Base-by-base conservation (phyloP, 768 basidiomycete genomes). In the Suillus clintonianus region DNA sequence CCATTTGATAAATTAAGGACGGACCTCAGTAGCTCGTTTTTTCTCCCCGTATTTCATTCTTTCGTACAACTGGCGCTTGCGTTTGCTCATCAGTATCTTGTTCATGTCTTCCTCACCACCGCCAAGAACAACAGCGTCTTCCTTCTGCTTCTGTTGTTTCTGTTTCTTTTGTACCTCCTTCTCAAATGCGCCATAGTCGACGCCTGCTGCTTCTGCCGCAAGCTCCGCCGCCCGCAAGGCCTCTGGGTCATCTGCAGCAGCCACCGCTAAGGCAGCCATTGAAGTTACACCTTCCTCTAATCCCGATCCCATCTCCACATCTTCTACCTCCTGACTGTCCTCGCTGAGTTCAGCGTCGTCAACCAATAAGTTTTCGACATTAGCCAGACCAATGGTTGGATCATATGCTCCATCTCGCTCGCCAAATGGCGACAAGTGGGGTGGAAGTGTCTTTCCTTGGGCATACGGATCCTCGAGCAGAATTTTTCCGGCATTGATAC, bases 31-130 rank as follows among this genome's bases (percentile, higher is more conserved):
- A 15, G 82, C 82, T 64, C 89, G 88, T 78, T 89, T 92, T 74
- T 85, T 83, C 73, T 96, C 85, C 67, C 89, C 88, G 73, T 92
- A 86, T 79, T 95, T 94, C 86, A 97, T 92, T 79, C 91, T 91
- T 77, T 95, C 94, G 75, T 96, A 97, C 70, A 97, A 77, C 78
- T 96, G 96, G 70, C 88, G 86, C 76, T 97, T 91, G 80, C 92
- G 94, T 77, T 94, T 95, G 81, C 93, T 97, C 89, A 97, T 89
- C 87, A 98, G 84, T 89, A 98, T 97, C 84, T 96, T 97, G 78
- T 92, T 90, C 91, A 97, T 93, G 73, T 96, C 91, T 70, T 87
- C 82, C 73, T 95, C 93, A 22, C 70, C 53, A 67, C 69, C 37
- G 66, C 64, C 54, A 42, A 78, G 76, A 66, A 79, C 79, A 66